A percentile compares a stretch with the other conserved stretches of the same genome.
phyloP scores from a whole-genome alignment of 495 filamentous ascomycete species.

The Penicillium robsamsonii region DNA sequence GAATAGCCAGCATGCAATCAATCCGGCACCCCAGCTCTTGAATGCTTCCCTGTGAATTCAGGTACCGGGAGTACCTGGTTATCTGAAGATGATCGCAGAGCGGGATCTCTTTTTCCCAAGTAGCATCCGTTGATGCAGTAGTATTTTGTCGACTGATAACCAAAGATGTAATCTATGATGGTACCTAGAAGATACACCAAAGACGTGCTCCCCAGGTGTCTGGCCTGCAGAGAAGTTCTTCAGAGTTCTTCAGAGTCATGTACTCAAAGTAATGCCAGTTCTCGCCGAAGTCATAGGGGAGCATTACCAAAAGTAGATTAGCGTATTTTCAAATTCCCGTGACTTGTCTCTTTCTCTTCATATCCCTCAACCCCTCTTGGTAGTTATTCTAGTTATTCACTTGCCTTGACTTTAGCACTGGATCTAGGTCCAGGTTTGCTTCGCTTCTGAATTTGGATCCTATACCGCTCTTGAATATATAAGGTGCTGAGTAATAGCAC shows the following conservation, averaged over 20 bases:
- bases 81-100: background rate
- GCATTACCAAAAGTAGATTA: slow-evolving; percentile 22
- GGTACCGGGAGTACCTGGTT: slow-evolving; percentile 6
- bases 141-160: background rate
- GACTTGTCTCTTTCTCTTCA: slow-evolving; percentile 33
- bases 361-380: slow-evolving; percentile 29
- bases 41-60: background rate
- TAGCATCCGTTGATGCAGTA: background rate
- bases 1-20: background rate
- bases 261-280: background rate
- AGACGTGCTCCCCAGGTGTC: background rate
- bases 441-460: background rate
- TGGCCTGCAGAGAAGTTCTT: background rate
- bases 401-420: background rate
- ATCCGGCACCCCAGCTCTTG: background rate
- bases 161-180: background rate
- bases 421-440: background rate
- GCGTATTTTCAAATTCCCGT: slow-evolving; percentile 29
- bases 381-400: slow-evolving; percentile 3
- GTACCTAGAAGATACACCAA: background rate
- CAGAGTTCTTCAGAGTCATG: background rate
- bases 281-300: slow-evolving; percentile 19
- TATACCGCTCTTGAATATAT: background rate
- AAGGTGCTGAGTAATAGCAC: slow-evolving; percentile 21
- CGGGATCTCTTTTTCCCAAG: background rate